A percentile compares a stretch with the other conserved stretches of the same genome.
These are phyloP conservation scores for Hanseniaspora gamundiae DNA, from an alignment of 1,139 yeast genomes.

Conservation along the genomic window DNA sequence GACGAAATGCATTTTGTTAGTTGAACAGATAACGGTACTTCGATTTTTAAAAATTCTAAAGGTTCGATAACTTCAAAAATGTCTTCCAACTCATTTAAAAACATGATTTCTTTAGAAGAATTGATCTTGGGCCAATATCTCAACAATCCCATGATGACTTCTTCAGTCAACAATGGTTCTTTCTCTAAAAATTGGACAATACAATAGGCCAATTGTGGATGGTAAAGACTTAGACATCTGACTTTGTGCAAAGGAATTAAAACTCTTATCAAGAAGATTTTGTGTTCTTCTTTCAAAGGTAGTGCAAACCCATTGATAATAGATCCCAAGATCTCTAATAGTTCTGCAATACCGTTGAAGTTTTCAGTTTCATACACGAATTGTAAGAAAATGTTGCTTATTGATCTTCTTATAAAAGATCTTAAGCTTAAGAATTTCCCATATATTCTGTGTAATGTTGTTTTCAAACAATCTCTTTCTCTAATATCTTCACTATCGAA, in stretches of 20 bases:
- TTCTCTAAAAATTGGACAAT: conserved; percentile 93
- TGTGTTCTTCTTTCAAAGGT: conserved; percentile 94
- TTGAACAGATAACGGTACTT: conserved; percentile 89
- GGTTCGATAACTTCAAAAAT: conserved; percentile 96
- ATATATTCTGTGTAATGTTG: conserved; percentile 88
- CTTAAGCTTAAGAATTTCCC: conserved; percentile 89
- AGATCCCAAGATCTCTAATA: conserved; percentile 87
- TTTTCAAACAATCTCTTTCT: conserved; percentile 89
- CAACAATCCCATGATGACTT: conserved; percentile 82
- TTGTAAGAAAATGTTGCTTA: conserved; percentile 83
- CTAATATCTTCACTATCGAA: conserved; percentile 96
- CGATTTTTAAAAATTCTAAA: conserved; percentile 78
- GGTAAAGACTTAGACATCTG: conserved; percentile 75
- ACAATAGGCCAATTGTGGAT: conserved; percentile 94
- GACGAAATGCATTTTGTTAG: conserved; percentile 88
- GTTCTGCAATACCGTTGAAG: conserved; percentile 91
- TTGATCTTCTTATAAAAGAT: conserved; percentile 82
- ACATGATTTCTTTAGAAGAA: conserved; percentile 92
- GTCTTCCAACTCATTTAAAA: conserved; percentile 89
- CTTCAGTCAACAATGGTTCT: conserved; percentile 85
- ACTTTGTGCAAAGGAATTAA: conserved; percentile 89
- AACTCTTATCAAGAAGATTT: conserved; percentile 78
- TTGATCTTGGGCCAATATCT: conserved; percentile 97
- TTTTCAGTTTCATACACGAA: conserved; percentile 92
- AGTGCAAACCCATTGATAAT: conserved; percentile 96